Evolutionary conservation across 2,329 filamentous ascomycete species (phyloP).

Genomic region (Curvularia verruculosa): DNA sequence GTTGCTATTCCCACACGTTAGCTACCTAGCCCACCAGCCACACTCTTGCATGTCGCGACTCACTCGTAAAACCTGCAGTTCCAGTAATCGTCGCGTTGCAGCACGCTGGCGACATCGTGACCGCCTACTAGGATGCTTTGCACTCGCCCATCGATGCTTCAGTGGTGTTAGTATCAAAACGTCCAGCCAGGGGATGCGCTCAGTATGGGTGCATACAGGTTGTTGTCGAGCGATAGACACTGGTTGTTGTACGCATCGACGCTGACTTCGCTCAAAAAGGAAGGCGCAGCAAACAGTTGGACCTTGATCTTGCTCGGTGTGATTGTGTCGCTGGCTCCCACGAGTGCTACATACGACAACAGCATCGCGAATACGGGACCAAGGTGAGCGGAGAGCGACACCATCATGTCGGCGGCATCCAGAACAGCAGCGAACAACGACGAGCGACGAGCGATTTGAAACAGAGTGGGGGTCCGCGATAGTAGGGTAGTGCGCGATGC

Average conservation of each 20-base stretch:
- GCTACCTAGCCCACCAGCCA: not conserved
- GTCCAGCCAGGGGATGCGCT: not conserved
- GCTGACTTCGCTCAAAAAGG: conserved; percentile 41
- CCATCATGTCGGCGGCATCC: conserved; percentile 19
- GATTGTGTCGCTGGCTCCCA: conserved; percentile 27
- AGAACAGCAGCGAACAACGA: not conserved
- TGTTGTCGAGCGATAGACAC: conserved; percentile 43
- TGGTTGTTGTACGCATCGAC: conserved; percentile 40
- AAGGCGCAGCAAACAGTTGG: conserved; percentile 41
- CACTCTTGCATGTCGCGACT: conserved; percentile 7
- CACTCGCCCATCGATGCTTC: conserved; percentile 44
- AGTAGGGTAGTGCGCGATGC: not conserved
- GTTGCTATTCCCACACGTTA: conserved; percentile 27
- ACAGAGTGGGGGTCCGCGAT: not conserved
- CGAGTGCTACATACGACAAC: conserved; percentile 11
- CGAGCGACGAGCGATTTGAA: not conserved
- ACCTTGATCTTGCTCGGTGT: conserved; percentile 40
- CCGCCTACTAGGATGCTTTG: conserved; percentile 43
- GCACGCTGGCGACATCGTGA: conserved; percentile 33
- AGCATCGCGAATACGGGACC: conserved; percentile 8
- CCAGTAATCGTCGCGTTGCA: conserved; percentile 38
- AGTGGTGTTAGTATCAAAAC: conserved; percentile 2
- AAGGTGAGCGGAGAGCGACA: conserved; percentile 5
- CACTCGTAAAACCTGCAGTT: conserved; percentile 46
- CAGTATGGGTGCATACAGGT: conserved; percentile 31